These are phyloP conservation scores for Sugiyamaella castrensis DNA, from an alignment of 1,139 yeast genomes.

Conservation along the genomic window DNA sequence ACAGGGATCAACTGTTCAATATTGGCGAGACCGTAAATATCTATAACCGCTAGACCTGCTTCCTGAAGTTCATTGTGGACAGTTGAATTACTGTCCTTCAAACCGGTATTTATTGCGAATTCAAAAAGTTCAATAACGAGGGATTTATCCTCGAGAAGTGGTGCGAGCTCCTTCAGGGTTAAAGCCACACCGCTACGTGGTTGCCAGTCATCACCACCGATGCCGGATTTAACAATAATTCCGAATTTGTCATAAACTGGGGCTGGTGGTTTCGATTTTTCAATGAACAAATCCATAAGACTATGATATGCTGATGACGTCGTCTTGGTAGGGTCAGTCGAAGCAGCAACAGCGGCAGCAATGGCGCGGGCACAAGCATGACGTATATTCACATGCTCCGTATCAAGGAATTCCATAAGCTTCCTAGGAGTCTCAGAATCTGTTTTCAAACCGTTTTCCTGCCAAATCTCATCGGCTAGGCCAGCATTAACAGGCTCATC, in stretches of 20 bases:
- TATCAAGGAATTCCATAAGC: slow-evolving; percentile 23
- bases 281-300: slow-evolving; percentile 54
- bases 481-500: slow-evolving; percentile 61
- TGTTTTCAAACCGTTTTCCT: slow-evolving; percentile 57
- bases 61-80: slow-evolving; percentile 84
- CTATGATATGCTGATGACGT: slow-evolving; percentile 26
- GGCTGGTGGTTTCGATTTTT: slow-evolving; percentile 70
- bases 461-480: slow-evolving; percentile 80
- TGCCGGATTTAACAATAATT: slow-evolving; percentile 59
- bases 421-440: slow-evolving; percentile 41
- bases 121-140: slow-evolving; percentile 51
- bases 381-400: slow-evolving; percentile 17
- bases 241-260: slow-evolving; percentile 79
- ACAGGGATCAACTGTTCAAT: slow-evolving; percentile 74
- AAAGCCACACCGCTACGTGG: slow-evolving; percentile 78
- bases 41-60: slow-evolving; percentile 77
- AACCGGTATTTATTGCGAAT: slow-evolving; percentile 56
- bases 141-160: slow-evolving; percentile 39
- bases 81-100: slow-evolving; percentile 68
- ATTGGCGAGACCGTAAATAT: slow-evolving; percentile 57
- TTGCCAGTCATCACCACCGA: slow-evolving; percentile 75
- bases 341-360: slow-evolving; percentile 43
- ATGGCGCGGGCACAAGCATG: slow-evolving; percentile 14
- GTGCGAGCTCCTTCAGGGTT: slow-evolving; percentile 58
- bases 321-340: not conserved